phyloP scores from a whole-genome alignment of 164 flowering plant species.

The Tinospora cordifolia region DNA sequence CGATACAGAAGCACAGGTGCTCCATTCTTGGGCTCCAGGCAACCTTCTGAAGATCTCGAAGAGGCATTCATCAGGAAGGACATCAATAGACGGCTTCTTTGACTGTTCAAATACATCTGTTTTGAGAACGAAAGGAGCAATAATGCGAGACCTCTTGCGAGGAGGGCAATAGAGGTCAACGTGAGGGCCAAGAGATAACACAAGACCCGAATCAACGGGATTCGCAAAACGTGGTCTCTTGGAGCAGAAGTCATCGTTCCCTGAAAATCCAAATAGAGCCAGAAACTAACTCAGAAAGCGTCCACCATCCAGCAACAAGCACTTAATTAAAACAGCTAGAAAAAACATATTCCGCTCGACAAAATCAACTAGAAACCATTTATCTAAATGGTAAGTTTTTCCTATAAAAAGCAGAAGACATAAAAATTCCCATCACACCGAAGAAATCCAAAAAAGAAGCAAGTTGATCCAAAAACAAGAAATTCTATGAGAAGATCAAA shows the following conservation, averaged over 20 bases:
- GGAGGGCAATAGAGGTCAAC: constrained; percentile 34
- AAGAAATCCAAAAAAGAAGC: too few species aligned
- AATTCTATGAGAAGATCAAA: too few species aligned
- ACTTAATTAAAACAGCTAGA: neutral
- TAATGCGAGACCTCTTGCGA: constrained; percentile 32
- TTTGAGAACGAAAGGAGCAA: constrained; percentile 28
- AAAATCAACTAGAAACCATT: neutral
- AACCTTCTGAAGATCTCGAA: constrained; percentile 66
- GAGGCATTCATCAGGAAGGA: constrained; percentile 73
- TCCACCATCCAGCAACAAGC: neutral
- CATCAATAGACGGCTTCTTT: constrained; percentile 43
- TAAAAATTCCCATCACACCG: too few species aligned
- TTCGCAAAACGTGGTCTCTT: constrained; percentile 19
- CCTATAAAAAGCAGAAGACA: too few species aligned
- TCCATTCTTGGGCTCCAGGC: constrained; percentile 47
- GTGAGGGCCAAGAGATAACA: constrained; percentile 20
- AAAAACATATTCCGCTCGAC: neutral
- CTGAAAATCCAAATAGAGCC: constrained; percentile 20
- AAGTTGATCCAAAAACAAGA: too few species aligned
- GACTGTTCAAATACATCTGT: constrained; percentile 27
- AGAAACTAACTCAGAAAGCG: constrained; percentile 3
- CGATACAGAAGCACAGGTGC: constrained; percentile 62
- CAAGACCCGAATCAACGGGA: constrained; percentile 20
- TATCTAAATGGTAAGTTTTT: too few species aligned
- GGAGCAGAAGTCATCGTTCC: constrained; percentile 23